Evolutionary conservation across 148 eudicot species (phyloP).

Genomic region (Salicornia ramosissima): DNA sequence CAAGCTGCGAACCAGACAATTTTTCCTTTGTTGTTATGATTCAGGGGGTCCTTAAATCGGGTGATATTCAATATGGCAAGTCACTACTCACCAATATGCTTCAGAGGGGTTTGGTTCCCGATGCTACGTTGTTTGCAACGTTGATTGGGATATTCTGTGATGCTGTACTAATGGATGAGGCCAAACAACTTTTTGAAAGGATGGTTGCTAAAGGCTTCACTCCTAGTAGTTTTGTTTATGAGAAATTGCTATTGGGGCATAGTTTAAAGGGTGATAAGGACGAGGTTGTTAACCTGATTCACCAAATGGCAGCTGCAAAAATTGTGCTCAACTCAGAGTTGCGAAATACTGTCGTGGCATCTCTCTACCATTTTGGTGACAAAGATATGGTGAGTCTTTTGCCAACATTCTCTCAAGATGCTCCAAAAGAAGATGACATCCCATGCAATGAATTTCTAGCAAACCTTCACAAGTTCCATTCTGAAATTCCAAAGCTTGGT

Average conservation of each 20-base stretch:
- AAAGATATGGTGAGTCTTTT: slow-evolving; percentile 38
- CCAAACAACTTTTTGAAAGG: slow-evolving; percentile 42
- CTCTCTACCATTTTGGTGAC: slow-evolving; percentile 42
- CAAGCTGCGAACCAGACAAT: slow-evolving; percentile 46
- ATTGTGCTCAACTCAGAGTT: slow-evolving; percentile 49
- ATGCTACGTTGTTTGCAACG: slow-evolving; percentile 44
- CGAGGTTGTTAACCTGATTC: slow-evolving; percentile 60
- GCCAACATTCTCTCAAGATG: slow-evolving; percentile 54
- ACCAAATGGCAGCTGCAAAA: slow-evolving; percentile 51
- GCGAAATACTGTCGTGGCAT: slow-evolving; percentile 44
- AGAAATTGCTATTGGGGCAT: slow-evolving; percentile 53
- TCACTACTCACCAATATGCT: slow-evolving; percentile 48
- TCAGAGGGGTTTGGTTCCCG: slow-evolving; percentile 54
- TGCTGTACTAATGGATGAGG: slow-evolving; percentile 59
- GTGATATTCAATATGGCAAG: slow-evolving; percentile 50
- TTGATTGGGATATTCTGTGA: slow-evolving; percentile 49
- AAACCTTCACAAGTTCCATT: slow-evolving; percentile 37
- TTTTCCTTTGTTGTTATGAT: slow-evolving; percentile 52
- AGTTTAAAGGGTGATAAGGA: slow-evolving; percentile 42
- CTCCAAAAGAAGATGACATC: slow-evolving; percentile 32
- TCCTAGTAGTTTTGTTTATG: slow-evolving; percentile 42
- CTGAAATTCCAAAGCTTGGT: slow-evolving; percentile 34
- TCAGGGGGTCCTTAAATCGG: slow-evolving; percentile 43
- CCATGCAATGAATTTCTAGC: slow-evolving; percentile 45
- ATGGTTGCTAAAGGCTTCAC: slow-evolving; percentile 53